Percentiles rank a stretch among this genome's conserved stretches.
Conservation (phyloP, 192 early-diverging fungal species). For the Chytriomyces sp. region DNA sequence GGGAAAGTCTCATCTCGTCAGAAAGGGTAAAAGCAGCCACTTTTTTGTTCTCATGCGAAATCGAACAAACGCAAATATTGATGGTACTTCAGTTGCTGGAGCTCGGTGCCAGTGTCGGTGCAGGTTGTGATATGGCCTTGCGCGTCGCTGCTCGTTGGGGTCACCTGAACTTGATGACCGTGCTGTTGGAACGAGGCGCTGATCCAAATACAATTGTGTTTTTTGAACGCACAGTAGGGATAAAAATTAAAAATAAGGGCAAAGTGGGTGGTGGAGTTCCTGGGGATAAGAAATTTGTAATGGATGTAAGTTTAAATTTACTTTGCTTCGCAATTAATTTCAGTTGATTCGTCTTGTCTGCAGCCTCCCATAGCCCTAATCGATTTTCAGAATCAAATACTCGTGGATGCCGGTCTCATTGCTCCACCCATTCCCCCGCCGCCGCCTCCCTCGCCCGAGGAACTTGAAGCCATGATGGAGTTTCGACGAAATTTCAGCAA, state of each 20-base stretch:
- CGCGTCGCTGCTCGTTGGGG: slow-evolving; percentile 30
- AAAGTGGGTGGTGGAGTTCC: slow-evolving; percentile 31
- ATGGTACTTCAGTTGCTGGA: slow-evolving; percentile 26
- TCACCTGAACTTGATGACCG: slow-evolving; percentile 30
- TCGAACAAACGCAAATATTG: slow-evolving; percentile 26
- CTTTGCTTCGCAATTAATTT: not conserved
- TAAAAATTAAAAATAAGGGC: slow-evolving; percentile 16
- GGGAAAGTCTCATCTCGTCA: not conserved
- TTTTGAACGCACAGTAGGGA: not conserved
- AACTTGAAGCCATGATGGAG: not conserved
- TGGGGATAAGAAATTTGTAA: slow-evolving; percentile 4
- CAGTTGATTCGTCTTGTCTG: not conserved
- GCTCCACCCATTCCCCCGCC: not conserved
- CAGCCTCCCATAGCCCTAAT: not conserved
- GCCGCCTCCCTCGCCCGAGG: not conserved
- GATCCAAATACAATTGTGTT: slow-evolving; percentile 32
- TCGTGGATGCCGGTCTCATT: slow-evolving; percentile 4
- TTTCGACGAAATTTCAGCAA: not conserved
- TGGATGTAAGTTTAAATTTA: slow-evolving; percentile 3
- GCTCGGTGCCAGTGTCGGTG: slow-evolving; percentile 12
- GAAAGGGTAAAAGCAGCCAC: not conserved
- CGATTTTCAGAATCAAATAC: slow-evolving; percentile 12
- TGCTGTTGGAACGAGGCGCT: slow-evolving; percentile 30
- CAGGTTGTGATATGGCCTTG: slow-evolving; percentile 36
- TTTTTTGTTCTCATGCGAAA: not conserved